Percentiles rank a stretch among this genome's conserved stretches.
These are phyloP conservation scores for Trichophaea hybrida DNA, from an alignment of 2,329 filamentous ascomycete species.

Conservation along the genomic window DNA sequence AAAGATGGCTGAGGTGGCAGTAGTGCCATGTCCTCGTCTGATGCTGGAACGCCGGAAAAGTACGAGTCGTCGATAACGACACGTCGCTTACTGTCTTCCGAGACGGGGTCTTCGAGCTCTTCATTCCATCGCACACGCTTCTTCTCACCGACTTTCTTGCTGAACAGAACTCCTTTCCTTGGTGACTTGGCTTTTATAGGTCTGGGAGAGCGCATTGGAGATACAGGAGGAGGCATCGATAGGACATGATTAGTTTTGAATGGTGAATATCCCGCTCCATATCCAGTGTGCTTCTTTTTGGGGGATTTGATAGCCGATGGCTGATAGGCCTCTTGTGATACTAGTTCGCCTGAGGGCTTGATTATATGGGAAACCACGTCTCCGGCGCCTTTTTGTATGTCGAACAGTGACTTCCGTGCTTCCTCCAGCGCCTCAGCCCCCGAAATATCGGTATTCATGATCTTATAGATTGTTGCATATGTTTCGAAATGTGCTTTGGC, in stretches of 20 bases:
- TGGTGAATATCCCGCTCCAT: neutral
- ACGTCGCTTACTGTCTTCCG: conserved; percentile 14
- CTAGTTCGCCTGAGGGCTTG: conserved; percentile 64
- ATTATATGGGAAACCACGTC: conserved; percentile 67
- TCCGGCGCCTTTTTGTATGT: conserved; percentile 62
- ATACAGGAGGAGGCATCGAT: neutral
- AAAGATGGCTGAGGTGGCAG: neutral
- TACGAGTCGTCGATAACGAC: conserved; percentile 9
- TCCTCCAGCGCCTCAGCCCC: conserved; percentile 70
- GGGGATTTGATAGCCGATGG: conserved; percentile 36
- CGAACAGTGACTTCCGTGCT: conserved; percentile 61
- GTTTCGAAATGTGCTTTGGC: conserved; percentile 87
- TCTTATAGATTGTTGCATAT: conserved; percentile 65
- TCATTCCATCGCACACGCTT: conserved; percentile 83
- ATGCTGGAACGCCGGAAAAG: neutral
- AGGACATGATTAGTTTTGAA: neutral
- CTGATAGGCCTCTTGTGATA: conserved; percentile 29
- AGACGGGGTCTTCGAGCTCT: conserved; percentile 54
- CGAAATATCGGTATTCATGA: conserved; percentile 52
- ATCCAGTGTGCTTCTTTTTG: conserved; percentile 46
- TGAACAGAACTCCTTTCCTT: conserved; percentile 27
- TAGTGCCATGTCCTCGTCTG: neutral
- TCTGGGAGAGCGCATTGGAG: conserved; percentile 16
- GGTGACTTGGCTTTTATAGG: conserved; percentile 24
- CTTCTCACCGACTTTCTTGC: conserved; percentile 45